Percentiles rank a stretch among this genome's conserved stretches.
phyloP scores from a whole-genome alignment of 2,329 filamentous ascomycete species.

The Akanthomyces dipterigenus region DNA sequence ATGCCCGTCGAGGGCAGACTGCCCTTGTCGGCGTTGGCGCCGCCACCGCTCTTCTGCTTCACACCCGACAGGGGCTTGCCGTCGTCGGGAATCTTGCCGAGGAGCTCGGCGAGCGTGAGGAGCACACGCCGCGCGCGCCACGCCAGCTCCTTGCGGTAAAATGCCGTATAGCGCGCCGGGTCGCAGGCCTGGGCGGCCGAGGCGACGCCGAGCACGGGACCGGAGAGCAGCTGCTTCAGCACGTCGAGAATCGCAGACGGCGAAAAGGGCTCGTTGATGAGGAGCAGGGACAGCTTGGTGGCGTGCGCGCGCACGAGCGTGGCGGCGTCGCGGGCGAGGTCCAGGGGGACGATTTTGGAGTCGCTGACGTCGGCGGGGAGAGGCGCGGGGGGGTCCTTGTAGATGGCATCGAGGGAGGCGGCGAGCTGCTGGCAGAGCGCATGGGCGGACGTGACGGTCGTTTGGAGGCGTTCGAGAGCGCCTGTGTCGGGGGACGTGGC shows the following conservation, averaged over 20 bases:
- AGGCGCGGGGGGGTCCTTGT: conserved; percentile 21
- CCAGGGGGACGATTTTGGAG: conserved; percentile 48
- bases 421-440: conserved; percentile 37
- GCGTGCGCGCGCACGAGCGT: conserved; percentile 72
- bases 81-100: conserved; percentile 53
- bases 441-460: conserved; percentile 30
- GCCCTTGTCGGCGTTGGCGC: conserved; percentile 40
- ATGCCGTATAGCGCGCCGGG: conserved; percentile 52
- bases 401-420: conserved; percentile 33
- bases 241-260: conserved; percentile 66
- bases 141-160: conserved; percentile 58
- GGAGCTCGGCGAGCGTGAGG: conserved; percentile 53
- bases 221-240: conserved; percentile 63
- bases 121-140: conserved; percentile 54
- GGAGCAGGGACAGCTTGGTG: conserved; percentile 80
- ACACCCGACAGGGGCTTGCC: conserved; percentile 41
- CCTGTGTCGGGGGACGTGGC: conserved; percentile 17
- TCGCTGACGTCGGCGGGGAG: conserved; percentile 9
- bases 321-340: conserved; percentile 64
- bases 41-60: conserved; percentile 19
- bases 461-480: conserved; percentile 32
- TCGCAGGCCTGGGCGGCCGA: conserved; percentile 62
- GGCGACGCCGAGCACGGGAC: conserved; percentile 68
- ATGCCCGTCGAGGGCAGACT: conserved; percentile 64
- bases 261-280: conserved; percentile 82